A percentile compares a stretch with the other conserved stretches of the same genome.
Evolutionary conservation across 352 stramenopile genomes (phyloP).

Genomic region (Pythium apleroticum): DNA sequence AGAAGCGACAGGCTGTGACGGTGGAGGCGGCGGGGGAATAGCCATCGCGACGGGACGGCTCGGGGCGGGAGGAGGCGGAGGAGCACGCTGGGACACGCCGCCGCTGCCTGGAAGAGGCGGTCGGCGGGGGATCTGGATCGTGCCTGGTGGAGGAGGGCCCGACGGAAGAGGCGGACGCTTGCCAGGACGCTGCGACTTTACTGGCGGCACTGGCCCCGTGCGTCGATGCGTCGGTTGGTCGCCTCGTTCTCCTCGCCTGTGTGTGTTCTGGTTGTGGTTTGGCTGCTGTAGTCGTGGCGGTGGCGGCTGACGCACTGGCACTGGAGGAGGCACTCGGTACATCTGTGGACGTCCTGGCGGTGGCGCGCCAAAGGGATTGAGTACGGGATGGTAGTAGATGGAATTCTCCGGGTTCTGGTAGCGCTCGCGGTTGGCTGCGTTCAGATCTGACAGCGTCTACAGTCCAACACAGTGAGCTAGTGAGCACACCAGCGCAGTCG

Average conservation of each 20-base stretch:
- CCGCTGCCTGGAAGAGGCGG: constrained; percentile 45
- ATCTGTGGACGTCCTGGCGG: constrained; percentile 61
- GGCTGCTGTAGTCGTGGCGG: background rate
- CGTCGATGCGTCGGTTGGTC: background rate
- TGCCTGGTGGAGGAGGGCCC: constrained; percentile 51
- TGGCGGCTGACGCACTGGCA: constrained; percentile 12
- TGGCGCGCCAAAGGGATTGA: constrained; percentile 75
- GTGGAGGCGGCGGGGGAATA: constrained; percentile 1
- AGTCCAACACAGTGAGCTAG: background rate
- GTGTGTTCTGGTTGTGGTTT: background rate
- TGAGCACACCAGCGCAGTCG: no score
- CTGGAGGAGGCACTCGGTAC: constrained; percentile 43
- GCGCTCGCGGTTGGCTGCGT: constrained; percentile 52
- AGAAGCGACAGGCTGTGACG: background rate
- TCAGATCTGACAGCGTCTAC: constrained; percentile 57
- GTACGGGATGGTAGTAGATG: constrained; percentile 78
- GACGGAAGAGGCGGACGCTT: constrained; percentile 62
- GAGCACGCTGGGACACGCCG: constrained; percentile 17
- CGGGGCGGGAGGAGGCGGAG: constrained; percentile 1
- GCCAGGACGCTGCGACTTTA: constrained; percentile 35
- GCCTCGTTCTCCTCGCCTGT: background rate
- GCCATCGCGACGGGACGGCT: background rate
- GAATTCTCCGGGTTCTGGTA: constrained; percentile 82
- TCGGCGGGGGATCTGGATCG: constrained; percentile 56
- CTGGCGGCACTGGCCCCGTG: background rate